Base-by-base conservation (phyloP, 805 yeast species). In the Pichia membranifaciens region DNA sequence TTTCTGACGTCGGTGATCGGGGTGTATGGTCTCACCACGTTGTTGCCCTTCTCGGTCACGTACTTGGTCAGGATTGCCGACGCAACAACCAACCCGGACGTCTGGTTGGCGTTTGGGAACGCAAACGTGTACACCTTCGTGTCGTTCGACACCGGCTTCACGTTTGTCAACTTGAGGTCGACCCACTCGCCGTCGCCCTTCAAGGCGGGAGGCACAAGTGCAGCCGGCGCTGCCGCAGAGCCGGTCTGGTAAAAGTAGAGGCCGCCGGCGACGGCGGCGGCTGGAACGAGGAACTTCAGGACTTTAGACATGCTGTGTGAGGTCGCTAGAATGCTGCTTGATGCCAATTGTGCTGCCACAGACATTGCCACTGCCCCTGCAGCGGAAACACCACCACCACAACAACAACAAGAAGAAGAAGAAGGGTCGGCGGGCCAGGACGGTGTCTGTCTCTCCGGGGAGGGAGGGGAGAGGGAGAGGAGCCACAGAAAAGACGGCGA, bases 11-110 rank as follows among this genome's bases (percentile, higher is more conserved):
- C 88, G 36, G 87, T 76, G 42, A 83, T 75, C 50, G 99, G 99
- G 36, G 99, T 93, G 70, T 82, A 83, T 37, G 89, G 89, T 71
- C 96, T 84, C 54, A 93, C 73, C 43, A 91, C 96, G 61, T 81
- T 81, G 69, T 72, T 79, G 56, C 97, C 98, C 71, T 87, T 87
- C 52, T 81, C 78, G 51, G 91, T 82, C 47, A 81, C 83, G 62
- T 72, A 87, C 72, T 89, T 90, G 67, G 96, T 78, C 64, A 93
- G 65, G 39, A 93, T 65, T 54, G 84, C 79, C 28, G 93, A 86
- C 38, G 98, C 95, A 44, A 84, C 76, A 55, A 75, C 70, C 57
- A 89, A 75, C 32, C 98, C 98, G 28, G 88, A 74, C 17, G 73
- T 79, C 51, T 81, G 78, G 59, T 84, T 90, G 21, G 74, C 64